phyloP scores from a whole-genome alignment of 176 grass and related monocot genomes.

The Aegilops speltoides region DNA sequence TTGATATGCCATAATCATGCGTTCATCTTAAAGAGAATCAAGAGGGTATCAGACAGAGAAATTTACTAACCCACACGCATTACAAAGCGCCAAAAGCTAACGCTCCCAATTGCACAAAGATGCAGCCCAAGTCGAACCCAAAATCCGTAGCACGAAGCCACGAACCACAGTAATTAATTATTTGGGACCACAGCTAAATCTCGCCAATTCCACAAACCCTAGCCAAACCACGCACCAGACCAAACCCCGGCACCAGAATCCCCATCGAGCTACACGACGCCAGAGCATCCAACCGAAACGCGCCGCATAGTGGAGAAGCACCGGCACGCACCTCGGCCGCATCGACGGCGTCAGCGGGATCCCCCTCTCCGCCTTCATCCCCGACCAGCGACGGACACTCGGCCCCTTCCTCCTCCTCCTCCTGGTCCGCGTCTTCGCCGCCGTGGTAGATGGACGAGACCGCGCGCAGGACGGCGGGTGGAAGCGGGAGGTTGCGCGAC shows the following conservation, averaged over 20 bases:
- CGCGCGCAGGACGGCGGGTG: conserved; percentile 67
- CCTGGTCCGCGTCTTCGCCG: neutral
- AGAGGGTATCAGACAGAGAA: neutral
- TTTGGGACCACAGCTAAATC: conserved; percentile 1
- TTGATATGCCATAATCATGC: conserved; percentile 2
- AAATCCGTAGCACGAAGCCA: neutral
- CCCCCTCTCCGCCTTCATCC: conserved; percentile 10
- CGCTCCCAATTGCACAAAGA: neutral
- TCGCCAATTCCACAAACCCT: neutral
- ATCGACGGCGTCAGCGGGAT: neutral
- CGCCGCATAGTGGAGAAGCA: neutral
- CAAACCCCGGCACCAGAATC: neutral
- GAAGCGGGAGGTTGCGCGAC: conserved; percentile 94
- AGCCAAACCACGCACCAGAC: neutral
- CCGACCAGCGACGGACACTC: neutral
- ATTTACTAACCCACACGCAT: neutral
- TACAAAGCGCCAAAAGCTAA: conserved; percentile 7
- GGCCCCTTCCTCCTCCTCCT: neutral
- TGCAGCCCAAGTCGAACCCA: neutral
- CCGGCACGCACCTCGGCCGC: conserved; percentile 8
- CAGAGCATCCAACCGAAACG: neutral
- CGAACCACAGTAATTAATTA: neutral
- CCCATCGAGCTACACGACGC: neutral
- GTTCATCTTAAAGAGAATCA: neutral
- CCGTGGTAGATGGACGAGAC: conserved; percentile 78